Evolutionary conservation across 2,329 filamentous ascomycete species (phyloP).

Genomic region (Neoarthrinium moseri): DNA sequence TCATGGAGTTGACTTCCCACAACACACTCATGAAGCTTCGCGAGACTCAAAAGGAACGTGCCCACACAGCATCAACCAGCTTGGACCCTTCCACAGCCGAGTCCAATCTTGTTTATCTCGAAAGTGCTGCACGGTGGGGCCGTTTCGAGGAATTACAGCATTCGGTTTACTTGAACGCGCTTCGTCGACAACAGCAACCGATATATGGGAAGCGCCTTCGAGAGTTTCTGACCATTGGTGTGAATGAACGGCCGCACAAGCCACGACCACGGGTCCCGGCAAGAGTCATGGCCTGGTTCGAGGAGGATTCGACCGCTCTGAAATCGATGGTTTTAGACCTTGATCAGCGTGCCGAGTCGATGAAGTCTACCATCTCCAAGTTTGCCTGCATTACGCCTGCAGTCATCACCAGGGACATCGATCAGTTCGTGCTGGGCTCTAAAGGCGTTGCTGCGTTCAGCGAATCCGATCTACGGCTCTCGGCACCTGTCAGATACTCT

Average conservation of each 20-base stretch:
- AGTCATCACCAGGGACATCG: conserved; percentile 78
- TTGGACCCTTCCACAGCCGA: conserved; percentile 67
- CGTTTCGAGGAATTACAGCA: conserved; percentile 78
- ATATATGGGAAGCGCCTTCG: conserved; percentile 80
- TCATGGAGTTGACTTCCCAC: conserved; percentile 68
- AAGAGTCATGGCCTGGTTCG: conserved; percentile 72
- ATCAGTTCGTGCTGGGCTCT: conserved; percentile 63
- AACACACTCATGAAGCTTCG: conserved; percentile 67
- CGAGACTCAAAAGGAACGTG: conserved; percentile 64
- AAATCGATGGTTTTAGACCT: conserved; percentile 71
- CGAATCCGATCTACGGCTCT: conserved; percentile 55
- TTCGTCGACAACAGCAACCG: conserved; percentile 76
- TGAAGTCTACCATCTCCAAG: conserved; percentile 77
- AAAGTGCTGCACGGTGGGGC: conserved; percentile 67
- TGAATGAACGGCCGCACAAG: conserved; percentile 57
- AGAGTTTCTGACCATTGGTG: conserved; percentile 67
- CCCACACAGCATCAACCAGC: conserved; percentile 52
- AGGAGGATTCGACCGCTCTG: conserved; percentile 64
- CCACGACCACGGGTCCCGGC: conserved; percentile 60
- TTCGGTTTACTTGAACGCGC: conserved; percentile 75
- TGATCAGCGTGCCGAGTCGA: conserved; percentile 66
- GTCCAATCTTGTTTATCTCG: conserved; percentile 70
- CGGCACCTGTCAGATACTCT: conserved; percentile 53
- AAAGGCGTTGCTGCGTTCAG: conserved; percentile 56
- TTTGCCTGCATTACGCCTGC: conserved; percentile 92